Evolutionary conservation across 345 rosid genomes (phyloP), one percentile per base, ranked within the genome.

Genomic region (Camelina laxa): DNA sequence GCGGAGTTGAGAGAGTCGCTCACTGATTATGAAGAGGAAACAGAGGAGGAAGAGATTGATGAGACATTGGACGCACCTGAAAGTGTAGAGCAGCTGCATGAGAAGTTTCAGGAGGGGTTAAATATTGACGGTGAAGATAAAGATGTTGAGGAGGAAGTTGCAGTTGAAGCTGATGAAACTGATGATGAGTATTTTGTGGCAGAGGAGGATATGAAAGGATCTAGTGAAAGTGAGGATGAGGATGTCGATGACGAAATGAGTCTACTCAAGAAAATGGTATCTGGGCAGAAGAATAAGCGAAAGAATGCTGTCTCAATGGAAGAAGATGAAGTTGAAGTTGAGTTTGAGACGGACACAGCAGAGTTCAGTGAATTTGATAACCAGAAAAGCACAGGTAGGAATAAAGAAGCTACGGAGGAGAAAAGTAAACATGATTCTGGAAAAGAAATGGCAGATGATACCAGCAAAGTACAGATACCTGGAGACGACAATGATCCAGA

Each of bases 181-280:
- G 82, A 76, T 59, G 85, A 79, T 47, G 84, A 70, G 16, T 63
- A 76, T 82, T 65, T 73, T 16, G 55, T 74, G 69, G 81, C 39
- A 12, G 84, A 73, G 27, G 80, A 76, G 49, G 75, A 62, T 80
- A 66, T 16, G 19, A 77, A 22, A 36, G 82, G 41, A 19, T 66
- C 67, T 53, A 79, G 78, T 66, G 81, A 54, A 69, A 78, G 56
- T 42, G 85, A 54, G 55, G 82, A 77, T 41, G 85, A 74, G 30
- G 83, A 71, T 22, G 68, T 1, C 0, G 83, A 77, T 53, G 90
- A 81, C 4, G 95, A 87, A 76, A 79, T 69, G 58, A 84, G 74
- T 76, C 66, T 90, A 60, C 94, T 92, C 53, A 85, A 92, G 80
- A 87, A 87, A 48, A 92, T 90, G 94, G 60, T 88, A 53, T 82